Evolutionary conservation across 345 rosid species (phyloP), one percentile per base, ranked within the genome.

Genomic region (Passiflora organensis): DNA sequence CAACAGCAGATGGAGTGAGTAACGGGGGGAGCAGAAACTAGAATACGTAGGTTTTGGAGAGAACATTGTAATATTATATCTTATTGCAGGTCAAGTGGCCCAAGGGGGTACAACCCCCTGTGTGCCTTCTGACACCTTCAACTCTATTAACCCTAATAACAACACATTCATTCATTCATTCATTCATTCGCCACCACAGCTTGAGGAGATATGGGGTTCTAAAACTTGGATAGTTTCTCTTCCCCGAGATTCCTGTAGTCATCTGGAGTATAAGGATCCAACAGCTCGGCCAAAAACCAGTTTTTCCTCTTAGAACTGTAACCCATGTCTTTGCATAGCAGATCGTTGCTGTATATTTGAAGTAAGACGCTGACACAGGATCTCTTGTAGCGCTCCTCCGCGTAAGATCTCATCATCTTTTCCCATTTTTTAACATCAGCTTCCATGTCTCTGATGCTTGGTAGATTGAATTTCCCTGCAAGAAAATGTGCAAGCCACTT

Each of bases 401-500:
- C 42, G 19, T 63, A 42, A 10, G 14, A 13, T 42, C 53, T 56
- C 44, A 18, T 43, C 21, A 59, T 48, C 18, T 54, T 46, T 49
- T 70, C 78, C 76, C 69, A 73, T 22, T 60, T 17, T 49, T 6
- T 51, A 16, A 53, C 56, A 2, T 60, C 63, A 10, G 24, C 50
- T 61, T 66, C 72, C 81, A 77, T 77, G 48, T 73, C 66, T 17
- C 21, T 53, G 38, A 72, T 60, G 53, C 51, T 48, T 2, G 69
- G 76, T 14, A 77, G 50, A 62, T 43, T 67, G 43, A 66, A 73
- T 18, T 43, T 45, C 3, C 68, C 66, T 0, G 64, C 52, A 2
- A 69, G 65, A 32, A 69, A 62, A 45, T 69, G 67, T 1, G 54
- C 66, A 1, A 74, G 64, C 78, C 81, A 77, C 57, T 56, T 66